Evolutionary conservation across 140 eudicot genomes (phyloP).

Genomic region (Oenanthe javanica): DNA sequence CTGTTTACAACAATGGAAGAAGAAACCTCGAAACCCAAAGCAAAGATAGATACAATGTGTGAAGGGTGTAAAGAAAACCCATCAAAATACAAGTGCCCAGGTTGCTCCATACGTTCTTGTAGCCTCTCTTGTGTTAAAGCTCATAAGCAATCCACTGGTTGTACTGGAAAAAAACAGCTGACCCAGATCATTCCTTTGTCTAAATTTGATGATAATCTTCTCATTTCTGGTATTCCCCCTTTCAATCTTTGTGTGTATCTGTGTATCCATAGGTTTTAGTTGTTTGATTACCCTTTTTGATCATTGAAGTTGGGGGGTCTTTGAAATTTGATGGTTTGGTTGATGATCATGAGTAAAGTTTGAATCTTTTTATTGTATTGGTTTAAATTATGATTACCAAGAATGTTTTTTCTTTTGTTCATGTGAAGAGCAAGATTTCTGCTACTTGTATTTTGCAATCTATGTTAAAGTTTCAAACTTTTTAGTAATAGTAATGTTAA

Average conservation of each 20-base stretch:
- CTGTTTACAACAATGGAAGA: background rate
- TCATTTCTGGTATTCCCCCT: slow-evolving; percentile 57
- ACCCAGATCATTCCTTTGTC: slow-evolving; percentile 68
- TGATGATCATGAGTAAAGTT: background rate
- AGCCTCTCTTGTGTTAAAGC: slow-evolving; percentile 91
- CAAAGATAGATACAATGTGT: slow-evolving; percentile 23
- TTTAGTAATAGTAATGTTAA: background rate
- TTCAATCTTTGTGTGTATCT: background rate
- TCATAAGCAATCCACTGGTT: slow-evolving; percentile 67
- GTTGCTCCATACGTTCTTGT: slow-evolving; percentile 74
- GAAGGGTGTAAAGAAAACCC: slow-evolving; percentile 59
- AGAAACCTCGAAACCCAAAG: background rate
- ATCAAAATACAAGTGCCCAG: slow-evolving; percentile 94
- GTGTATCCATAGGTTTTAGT: background rate
- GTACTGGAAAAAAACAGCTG: slow-evolving; percentile 60
- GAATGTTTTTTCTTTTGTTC: background rate
- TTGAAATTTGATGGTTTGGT: background rate
- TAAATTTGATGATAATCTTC: slow-evolving; percentile 66
- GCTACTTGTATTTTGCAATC: background rate
- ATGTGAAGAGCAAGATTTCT: background rate
- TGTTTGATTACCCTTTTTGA: background rate
- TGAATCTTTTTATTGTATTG: background rate
- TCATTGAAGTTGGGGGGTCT: background rate
- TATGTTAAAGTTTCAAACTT: background rate
- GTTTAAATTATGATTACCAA: background rate